Evolutionary conservation across 2,329 filamentous ascomycete genomes (phyloP), one percentile per base, ranked within the genome.

Genomic region (Tolypocladium pustulatum): DNA sequence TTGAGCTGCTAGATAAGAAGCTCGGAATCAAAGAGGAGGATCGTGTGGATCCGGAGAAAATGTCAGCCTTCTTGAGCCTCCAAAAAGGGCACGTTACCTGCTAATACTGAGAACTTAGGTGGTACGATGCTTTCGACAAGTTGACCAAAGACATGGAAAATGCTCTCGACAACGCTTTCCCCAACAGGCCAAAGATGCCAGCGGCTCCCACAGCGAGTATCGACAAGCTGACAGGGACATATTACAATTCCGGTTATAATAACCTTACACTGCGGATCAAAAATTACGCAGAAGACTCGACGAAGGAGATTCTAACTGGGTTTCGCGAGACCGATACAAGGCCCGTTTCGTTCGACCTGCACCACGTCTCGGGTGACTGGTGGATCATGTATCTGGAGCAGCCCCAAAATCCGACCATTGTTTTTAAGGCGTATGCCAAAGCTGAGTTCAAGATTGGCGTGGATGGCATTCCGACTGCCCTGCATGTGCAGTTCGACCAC

Each of bases 1-100:
- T 66, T 36, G 61, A 62, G 1, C 60, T 74, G 4, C 58, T 73
- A 0, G 66, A 72, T 22, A 71, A 73, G 12, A 68, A 65, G 55
- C 58, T 73, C 4, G 59, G 58, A 0, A 61, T 72, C 9, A 59
- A 65, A 1, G 25, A 57, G 0, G 51, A 62, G 0, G 54, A 67
- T 63, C 52, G 73, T 12, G 58, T 59, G 20, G 60, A 65, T 37
- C 30, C 62, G 34, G 60, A 57, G 3, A 58, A 58, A 3, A 62
- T 49, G 67, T 65, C 20, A 51, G 46, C 25, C 15, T 30, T 51
- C n/a, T 4, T 2, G 12, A 36, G 43, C 25, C 17, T 6, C 12
- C 17, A 6, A 9, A 4, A 9, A 17, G 34, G 17, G 17, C 5
- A 30, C 7, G 20, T 8, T 20, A 9, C 1, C 8, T 51, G 6